These are phyloP conservation scores for Pseudogymnoascus sp. DNA, from an alignment of 2,329 filamentous ascomycete genomes.

Conservation along the genomic window DNA sequence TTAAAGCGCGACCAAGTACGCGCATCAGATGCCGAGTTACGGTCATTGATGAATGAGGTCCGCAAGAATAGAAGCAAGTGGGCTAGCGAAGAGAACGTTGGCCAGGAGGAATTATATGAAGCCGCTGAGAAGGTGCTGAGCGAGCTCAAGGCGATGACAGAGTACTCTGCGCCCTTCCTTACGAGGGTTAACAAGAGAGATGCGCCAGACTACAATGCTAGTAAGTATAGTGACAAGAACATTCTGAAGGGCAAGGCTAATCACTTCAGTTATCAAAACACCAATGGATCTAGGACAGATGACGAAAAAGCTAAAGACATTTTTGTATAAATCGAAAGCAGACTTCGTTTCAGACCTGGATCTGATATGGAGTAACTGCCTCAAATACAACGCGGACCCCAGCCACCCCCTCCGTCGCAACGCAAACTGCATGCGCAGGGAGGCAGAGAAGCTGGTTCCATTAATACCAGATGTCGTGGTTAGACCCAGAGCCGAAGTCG, in stretches of 20 bases:
- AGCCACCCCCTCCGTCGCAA: conserved; percentile 83
- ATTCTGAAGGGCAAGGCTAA: conserved; percentile 8
- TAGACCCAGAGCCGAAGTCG: conserved; percentile 84
- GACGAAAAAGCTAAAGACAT: conserved; percentile 89
- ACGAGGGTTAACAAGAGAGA: conserved; percentile 94
- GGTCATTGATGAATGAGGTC: conserved; percentile 92
- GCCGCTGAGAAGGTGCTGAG: conserved; percentile 93
- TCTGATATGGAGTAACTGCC: conserved; percentile 93
- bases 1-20: conserved; percentile 82
- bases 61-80: conserved; percentile 97
- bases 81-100: conserved; percentile 95
- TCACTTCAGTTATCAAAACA: conserved; percentile 68
- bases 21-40: conserved; percentile 85
- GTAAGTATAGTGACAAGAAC: conserved; percentile 43
- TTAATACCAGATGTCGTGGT: conserved; percentile 90
- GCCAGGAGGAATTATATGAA: conserved; percentile 96
- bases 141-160: conserved; percentile 92
- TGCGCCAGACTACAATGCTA: conserved; percentile 86
- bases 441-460: conserved; percentile 92
- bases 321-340: conserved; percentile 77
- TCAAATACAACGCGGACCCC: conserved; percentile 89
- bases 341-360: conserved; percentile 93
- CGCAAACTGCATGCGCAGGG: conserved; percentile 92
- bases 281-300: conserved; percentile 97
- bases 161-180: conserved; percentile 93